phyloP scores from a whole-genome alignment of 176 grass and related monocot species.

The Olyra latifolia region DNA sequence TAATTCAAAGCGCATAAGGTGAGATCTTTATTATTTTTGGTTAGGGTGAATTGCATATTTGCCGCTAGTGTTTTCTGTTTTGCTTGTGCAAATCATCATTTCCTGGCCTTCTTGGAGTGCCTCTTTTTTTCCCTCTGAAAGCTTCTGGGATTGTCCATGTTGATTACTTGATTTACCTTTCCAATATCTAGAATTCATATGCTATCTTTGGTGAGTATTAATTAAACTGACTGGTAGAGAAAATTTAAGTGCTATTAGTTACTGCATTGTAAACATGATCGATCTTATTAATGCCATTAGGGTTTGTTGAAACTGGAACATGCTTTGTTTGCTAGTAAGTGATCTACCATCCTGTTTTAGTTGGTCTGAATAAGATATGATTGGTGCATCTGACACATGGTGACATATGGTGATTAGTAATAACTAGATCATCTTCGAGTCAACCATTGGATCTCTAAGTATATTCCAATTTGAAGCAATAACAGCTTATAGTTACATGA shows the following conservation, averaged over 20 bases:
- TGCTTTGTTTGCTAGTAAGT: neutral
- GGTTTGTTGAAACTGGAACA: neutral
- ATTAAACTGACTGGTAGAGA: neutral
- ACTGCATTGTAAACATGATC: neutral
- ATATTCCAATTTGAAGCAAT: neutral
- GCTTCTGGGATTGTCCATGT: neutral
- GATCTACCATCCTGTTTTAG: neutral
- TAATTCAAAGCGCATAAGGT: constrained; percentile 79
- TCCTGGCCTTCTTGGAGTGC: neutral
- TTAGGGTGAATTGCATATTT: neutral
- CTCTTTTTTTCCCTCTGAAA: neutral
- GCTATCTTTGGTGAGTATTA: neutral
- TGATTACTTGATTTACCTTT: neutral
- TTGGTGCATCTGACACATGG: neutral
- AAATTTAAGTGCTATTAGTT: neutral
- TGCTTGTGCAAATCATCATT: neutral
- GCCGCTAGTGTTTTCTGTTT: neutral
- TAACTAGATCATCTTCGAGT: neutral
- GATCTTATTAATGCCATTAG: neutral
- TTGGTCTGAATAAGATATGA: neutral
- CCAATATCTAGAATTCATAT: neutral
- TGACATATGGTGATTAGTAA: neutral
- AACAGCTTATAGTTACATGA: neutral
- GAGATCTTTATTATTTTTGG: constrained; percentile 5
- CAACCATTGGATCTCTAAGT: neutral